A percentile compares a stretch with the other conserved stretches of the same genome.
phyloP scores from a whole-genome alignment of 441 rosid species.

The Eruca vesicaria region DNA sequence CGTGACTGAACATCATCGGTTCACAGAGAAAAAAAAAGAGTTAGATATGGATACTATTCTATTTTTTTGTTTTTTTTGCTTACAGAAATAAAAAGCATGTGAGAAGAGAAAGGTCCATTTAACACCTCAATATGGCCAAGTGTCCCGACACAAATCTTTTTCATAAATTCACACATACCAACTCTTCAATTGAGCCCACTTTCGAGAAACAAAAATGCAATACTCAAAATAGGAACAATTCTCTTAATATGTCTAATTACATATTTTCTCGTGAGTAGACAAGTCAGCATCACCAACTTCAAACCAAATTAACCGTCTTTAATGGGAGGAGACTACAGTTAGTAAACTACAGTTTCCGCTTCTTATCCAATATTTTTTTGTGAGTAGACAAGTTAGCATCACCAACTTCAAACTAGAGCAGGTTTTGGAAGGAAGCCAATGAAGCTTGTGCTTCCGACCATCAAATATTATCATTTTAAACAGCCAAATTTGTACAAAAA shows the following conservation, averaged over 20 bases:
- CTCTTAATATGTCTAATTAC: slow-evolving; percentile 13
- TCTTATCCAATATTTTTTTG: slow-evolving; percentile 3
- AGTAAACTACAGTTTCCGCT: too few species aligned
- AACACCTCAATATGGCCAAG: slow-evolving; percentile 15
- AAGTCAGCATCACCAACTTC: slow-evolving; percentile 20
- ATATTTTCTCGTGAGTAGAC: background rate
- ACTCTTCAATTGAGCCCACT: slow-evolving; percentile 22
- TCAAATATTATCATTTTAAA: too few species aligned
- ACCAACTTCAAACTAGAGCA: slow-evolving; percentile 18
- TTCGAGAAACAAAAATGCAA: slow-evolving; percentile 19
- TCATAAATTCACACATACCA: slow-evolving; percentile 26
- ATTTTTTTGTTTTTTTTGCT: background rate
- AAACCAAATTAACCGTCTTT: background rate
- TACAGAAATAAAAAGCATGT: slow-evolving; percentile 32
- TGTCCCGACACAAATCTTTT: slow-evolving; percentile 29
- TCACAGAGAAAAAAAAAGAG: too few species aligned
- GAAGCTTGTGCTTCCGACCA: too few species aligned
- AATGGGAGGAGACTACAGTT: background rate
- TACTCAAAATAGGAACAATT: slow-evolving; percentile 20
- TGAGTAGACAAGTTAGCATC: slow-evolving; percentile 12
- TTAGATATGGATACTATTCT: slow-evolving; percentile 8
- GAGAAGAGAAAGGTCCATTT: slow-evolving; percentile 28
- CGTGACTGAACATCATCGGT: too few species aligned
- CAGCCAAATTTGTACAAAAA: too few species aligned
- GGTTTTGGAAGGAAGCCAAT: too few species aligned